A percentile compares a stretch with the other conserved stretches of the same genome.
Conservation (phyloP, 2,329 filamentous ascomycete species). For the Chaetomium strumarium region DNA sequence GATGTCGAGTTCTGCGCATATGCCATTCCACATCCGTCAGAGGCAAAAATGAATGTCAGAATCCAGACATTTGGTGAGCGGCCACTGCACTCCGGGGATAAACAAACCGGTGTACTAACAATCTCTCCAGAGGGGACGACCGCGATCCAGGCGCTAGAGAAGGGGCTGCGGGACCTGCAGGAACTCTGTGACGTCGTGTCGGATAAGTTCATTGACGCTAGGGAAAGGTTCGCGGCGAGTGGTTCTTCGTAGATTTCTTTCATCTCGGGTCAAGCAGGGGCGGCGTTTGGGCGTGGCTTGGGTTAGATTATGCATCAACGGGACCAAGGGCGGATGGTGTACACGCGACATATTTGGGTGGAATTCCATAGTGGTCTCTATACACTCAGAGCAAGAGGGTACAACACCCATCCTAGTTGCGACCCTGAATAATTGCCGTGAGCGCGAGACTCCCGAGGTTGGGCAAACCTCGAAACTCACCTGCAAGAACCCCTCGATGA, state of each 20-base stretch:
- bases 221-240: constrained; percentile 49
- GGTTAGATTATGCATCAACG: constrained; percentile 16
- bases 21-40: constrained; percentile 93
- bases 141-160: constrained; percentile 80
- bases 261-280: constrained; percentile 4
- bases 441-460: background rate
- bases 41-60: constrained; percentile 91
- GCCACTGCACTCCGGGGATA: background rate
- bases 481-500: constrained; percentile 94
- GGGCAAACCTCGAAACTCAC: constrained; percentile 44
- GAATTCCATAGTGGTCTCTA: constrained; percentile 14
- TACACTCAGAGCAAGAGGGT: constrained; percentile 11
- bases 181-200: constrained; percentile 89
- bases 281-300: constrained; percentile 23
- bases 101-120: constrained; percentile 6
- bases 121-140: constrained; percentile 60
- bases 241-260: constrained; percentile 8
- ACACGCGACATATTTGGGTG: background rate
- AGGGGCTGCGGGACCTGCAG: constrained; percentile 82
- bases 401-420: constrained; percentile 43
- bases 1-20: constrained; percentile 98
- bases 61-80: constrained; percentile 91
- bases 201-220: constrained; percentile 74
- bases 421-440: constrained; percentile 26
- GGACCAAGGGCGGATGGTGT: background rate